These are phyloP conservation scores for Senna siamea DNA, from an alignment of 306 rosid species.

Conservation along the genomic window DNA sequence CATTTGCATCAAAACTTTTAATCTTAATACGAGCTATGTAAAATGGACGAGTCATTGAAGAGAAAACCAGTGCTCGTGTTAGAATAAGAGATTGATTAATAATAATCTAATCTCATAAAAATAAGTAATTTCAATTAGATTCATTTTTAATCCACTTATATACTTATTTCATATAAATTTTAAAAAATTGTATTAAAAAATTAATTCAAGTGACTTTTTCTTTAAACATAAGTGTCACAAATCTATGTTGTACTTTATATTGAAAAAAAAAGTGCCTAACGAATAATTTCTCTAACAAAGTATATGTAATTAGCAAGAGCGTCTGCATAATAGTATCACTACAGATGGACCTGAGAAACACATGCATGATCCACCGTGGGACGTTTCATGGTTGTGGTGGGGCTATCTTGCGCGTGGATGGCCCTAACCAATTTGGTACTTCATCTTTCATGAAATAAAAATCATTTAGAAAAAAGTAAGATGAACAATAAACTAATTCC, in stretches of 20 bases:
- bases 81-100: neutral
- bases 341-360: slow-evolving; percentile 16
- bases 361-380: slow-evolving; percentile 35
- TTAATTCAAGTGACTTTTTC: too few relatives aligned
- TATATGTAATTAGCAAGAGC: slow-evolving; percentile 37
- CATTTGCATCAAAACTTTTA: slow-evolving; percentile 14
- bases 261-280: neutral
- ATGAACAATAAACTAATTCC: too few relatives aligned
- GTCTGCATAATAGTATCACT: slow-evolving; percentile 24
- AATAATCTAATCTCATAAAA: too few relatives aligned
- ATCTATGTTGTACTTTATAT: too few relatives aligned
- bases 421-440: slow-evolving; percentile 37
- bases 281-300: neutral
- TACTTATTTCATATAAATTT: too few relatives aligned
- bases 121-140: too few relatives aligned
- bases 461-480: too few relatives aligned
- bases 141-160: too few relatives aligned
- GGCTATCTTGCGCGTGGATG: slow-evolving; percentile 49
- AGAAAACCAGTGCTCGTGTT: slow-evolving; percentile 12
- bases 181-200: too few relatives aligned
- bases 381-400: slow-evolving; percentile 36
- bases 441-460: too few relatives aligned
- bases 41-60: neutral
- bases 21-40: slow-evolving; percentile 7
- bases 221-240: too few relatives aligned